Base-by-base conservation (phyloP, 345 rosid species). In the Aquilaria yunnanensis region DNA sequence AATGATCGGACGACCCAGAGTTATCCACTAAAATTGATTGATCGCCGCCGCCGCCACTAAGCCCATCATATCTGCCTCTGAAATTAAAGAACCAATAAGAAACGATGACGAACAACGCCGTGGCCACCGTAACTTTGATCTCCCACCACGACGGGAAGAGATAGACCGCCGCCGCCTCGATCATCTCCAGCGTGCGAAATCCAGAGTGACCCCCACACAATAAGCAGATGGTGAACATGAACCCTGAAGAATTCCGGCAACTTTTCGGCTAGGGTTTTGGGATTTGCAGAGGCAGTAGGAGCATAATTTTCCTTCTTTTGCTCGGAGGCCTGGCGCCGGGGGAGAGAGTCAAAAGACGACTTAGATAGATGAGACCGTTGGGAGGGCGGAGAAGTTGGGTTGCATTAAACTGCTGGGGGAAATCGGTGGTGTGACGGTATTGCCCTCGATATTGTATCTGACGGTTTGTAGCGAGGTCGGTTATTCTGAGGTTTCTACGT, bases 131-230 rank as follows among this genome's bases (percentile, higher is more conserved):
- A 43, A 94, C 91, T 67, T 85, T 63, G 71, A 90, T 57, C 84
- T 94, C 97, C 99, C 97, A 93, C 84, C 82, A 73, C 3, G 97
- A 88, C 47, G 95, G 99, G 51, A 90, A 58, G 72, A 93, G 72
- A 59, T 81, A 67, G 59, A 74, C 60, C 33, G 57, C 67, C 67
- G 71, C 75, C 75, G 72, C 64, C 51, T 74, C 81, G 52, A 80
- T 64, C 81, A 73, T 57, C 32, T 29, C 3, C 66, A 57, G 66
- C 57, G 7, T 56, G 49, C 13, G 6, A 6, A 66, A 5, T 14
- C 7, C 50, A 12, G 45, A 54, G 57, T 54, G 13, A 23, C 32
- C 57, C 10, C 43, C 43, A 37, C 43, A 37, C 43, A 45, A 46
- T 8, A 6, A 12, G 23, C 6, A 56, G 32, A 50, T 1, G 32